Evolutionary conservation across 257 asterid species (phyloP).

Genomic region (Voacanga thouarsii): DNA sequence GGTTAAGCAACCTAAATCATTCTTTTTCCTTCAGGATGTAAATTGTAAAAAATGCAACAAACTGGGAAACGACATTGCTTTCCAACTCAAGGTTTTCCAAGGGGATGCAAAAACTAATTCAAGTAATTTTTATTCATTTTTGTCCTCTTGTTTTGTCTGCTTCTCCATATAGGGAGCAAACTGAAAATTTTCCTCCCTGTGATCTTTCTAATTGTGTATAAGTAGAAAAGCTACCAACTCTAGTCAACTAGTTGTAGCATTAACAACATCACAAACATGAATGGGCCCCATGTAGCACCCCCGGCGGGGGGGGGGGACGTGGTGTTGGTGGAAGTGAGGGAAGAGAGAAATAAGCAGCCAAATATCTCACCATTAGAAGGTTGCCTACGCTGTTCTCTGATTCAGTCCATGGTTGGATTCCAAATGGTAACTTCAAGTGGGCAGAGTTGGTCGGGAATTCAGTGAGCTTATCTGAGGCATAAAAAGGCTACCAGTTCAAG

Average conservation of each 20-base stretch:
- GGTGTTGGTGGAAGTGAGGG: too few species aligned
- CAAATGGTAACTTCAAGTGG: constrained; percentile 62
- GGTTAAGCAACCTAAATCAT: not conserved
- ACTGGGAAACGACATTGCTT: not conserved
- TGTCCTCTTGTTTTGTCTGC: not conserved
- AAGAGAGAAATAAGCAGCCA: constrained; percentile 11
- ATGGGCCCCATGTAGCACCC: not conserved
- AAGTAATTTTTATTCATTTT: not conserved
- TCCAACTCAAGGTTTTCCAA: constrained; percentile 2
- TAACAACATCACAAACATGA: not conserved
- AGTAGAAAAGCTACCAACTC: not conserved
- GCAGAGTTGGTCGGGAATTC: constrained; percentile 71
- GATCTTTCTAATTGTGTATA: not conserved
- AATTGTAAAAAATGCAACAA: not conserved
- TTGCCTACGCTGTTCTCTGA: constrained; percentile 70
- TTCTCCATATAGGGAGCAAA: not conserved
- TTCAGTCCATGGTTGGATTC: constrained; percentile 68
- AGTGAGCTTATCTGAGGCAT: constrained; percentile 54
- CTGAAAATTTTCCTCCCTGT: not conserved
- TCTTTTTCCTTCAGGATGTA: constrained; percentile 5
- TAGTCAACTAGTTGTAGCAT: not conserved
- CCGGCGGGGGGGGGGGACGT: too few species aligned
- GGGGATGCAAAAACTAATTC: not conserved
- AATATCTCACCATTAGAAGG: constrained; percentile 71
- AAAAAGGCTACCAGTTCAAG: constrained; percentile 6